These are phyloP conservation scores for Trichoderma oligosporum DNA, from an alignment of 2,329 filamentous ascomycete genomes.

Conservation along the genomic window DNA sequence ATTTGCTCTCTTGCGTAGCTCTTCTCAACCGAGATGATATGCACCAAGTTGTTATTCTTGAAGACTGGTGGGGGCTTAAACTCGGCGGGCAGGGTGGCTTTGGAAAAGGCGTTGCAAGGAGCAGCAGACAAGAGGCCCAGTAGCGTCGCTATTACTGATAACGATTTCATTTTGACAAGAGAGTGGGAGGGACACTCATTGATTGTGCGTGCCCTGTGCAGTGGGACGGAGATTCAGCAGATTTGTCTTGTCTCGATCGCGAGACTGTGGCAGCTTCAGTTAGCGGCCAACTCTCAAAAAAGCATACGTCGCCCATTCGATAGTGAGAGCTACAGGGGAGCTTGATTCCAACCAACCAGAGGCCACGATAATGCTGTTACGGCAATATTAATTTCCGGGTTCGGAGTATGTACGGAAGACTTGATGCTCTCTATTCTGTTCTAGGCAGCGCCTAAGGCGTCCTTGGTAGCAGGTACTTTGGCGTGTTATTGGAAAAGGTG, in stretches of 20 bases:
- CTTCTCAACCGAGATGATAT: conserved; percentile 89
- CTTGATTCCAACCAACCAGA: conserved; percentile 28
- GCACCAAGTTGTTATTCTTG: conserved; percentile 88
- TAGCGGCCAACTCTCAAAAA: conserved; percentile 27
- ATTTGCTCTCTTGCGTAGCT: conserved; percentile 84
- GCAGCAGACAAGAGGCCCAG: conserved; percentile 53
- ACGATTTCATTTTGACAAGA: conserved; percentile 39
- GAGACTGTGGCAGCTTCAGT: conserved; percentile 20
- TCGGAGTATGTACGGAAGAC: background rate
- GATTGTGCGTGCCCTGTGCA: conserved; percentile 30
- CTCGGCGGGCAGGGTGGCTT: conserved; percentile 55
- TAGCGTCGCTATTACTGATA: conserved; percentile 53
- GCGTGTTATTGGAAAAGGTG: background rate
- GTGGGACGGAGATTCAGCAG: conserved; percentile 20
- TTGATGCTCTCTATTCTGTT: too few relatives aligned
- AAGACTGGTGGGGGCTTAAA: conserved; percentile 90
- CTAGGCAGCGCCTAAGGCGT: too few relatives aligned
- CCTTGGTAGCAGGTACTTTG: too few relatives aligned
- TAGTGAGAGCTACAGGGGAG: conserved; percentile 30
- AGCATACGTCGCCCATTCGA: conserved; percentile 37
- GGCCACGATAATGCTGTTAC: background rate
- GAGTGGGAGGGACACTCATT: conserved; percentile 31
- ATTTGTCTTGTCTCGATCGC: conserved; percentile 19
- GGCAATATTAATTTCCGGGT: conserved; percentile 18
- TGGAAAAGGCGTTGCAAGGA: conserved; percentile 47